Evolutionary conservation across 768 basidiomycete species (phyloP).

Genomic region (Boletus fagicola): DNA sequence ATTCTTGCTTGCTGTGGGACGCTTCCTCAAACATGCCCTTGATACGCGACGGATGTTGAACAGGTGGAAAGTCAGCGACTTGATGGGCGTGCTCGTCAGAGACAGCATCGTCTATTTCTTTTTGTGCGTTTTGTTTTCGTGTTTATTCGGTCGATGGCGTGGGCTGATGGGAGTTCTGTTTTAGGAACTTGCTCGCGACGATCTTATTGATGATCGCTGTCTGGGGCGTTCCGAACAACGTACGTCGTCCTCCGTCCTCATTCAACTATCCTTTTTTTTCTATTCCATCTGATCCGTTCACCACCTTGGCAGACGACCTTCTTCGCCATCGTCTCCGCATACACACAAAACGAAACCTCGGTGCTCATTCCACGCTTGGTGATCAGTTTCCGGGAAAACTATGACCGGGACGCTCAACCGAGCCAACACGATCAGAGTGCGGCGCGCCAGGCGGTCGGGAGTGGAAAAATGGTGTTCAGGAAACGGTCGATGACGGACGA

Average conservation of each 20-base stretch:
- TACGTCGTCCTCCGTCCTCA: not conserved
- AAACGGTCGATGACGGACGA: constrained; percentile 4
- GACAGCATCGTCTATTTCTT: constrained; percentile 23
- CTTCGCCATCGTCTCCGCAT: constrained; percentile 17
- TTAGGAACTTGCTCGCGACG: constrained; percentile 17
- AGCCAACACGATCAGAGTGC: not conserved
- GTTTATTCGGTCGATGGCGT: not conserved
- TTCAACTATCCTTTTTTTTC: too few species aligned
- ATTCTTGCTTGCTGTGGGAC: constrained; percentile 15
- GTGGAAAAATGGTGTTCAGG: constrained; percentile 12
- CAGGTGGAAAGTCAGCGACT: constrained; percentile 11
- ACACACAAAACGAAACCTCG: constrained; percentile 16
- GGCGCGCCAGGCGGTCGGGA: not conserved
- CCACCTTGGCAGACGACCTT: not conserved
- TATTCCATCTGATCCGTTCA: not conserved
- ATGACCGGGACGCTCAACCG: constrained; percentile 1
- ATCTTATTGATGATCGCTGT: constrained; percentile 16
- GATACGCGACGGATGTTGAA: constrained; percentile 5
- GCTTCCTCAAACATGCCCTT: constrained; percentile 12
- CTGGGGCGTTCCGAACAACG: constrained; percentile 15
- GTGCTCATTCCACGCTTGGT: constrained; percentile 21
- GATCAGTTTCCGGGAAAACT: constrained; percentile 21
- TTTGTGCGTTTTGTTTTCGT: constrained; percentile 10
- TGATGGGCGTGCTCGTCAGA: constrained; percentile 16
- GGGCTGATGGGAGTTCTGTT: not conserved